phyloP scores from a whole-genome alignment of 495 filamentous ascomycete species.

The Penicillium maclennaniae region DNA sequence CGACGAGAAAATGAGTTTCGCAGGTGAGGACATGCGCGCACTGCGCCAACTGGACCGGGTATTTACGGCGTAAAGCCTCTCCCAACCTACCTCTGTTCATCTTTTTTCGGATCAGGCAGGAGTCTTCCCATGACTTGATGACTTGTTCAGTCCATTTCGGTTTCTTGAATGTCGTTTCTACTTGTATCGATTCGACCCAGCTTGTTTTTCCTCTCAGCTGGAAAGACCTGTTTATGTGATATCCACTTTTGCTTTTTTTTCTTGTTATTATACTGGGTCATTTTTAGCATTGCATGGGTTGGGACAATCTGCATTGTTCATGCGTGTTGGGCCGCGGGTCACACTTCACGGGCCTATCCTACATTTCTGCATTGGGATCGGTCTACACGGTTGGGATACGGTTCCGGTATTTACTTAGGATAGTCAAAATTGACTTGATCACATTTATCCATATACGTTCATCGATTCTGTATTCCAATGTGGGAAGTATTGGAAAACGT shows the following conservation, averaged over 20 bases:
- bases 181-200: not conserved
- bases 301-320: constrained; percentile 13
- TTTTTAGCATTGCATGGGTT: constrained; percentile 22
- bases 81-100: not conserved
- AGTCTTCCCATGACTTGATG: not conserved
- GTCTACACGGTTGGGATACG: constrained; percentile 20
- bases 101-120: not conserved
- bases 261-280: constrained; percentile 2
- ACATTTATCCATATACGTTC: not conserved
- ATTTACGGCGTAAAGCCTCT: constrained; percentile 29
- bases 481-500: too few species aligned
- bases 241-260: constrained; percentile 18
- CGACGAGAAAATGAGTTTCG: constrained; percentile 58
- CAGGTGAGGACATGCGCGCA: constrained; percentile 61
- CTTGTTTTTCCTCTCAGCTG: constrained; percentile 7
- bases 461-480: not conserved
- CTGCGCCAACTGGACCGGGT: constrained; percentile 60
- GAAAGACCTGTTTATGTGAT: constrained; percentile 13
- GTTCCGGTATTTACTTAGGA: constrained; percentile 8
- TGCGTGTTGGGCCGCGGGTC: constrained; percentile 4
- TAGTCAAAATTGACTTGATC: constrained; percentile 13
- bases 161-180: constrained; percentile 1
- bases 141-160: not conserved
- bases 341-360: constrained; percentile 9
- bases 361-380: constrained; percentile 24